Conservation (phyloP, 176 grass and related monocot genomes). For the Pharus latifolius region DNA sequence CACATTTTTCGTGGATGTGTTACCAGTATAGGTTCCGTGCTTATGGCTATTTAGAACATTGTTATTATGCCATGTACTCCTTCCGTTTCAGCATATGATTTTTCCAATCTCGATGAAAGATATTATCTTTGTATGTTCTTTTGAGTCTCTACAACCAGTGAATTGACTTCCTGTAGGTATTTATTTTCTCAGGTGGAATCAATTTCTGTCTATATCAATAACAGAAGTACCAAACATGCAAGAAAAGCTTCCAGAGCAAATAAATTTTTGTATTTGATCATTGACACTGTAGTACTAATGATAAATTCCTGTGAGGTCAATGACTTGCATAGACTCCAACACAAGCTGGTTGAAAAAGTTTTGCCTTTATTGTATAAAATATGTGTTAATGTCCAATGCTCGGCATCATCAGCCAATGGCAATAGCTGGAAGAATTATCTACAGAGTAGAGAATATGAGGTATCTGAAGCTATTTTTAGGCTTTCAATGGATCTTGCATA, state of each 20-base stretch:
- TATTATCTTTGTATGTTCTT: background rate
- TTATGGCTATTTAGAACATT: too few relatives aligned
- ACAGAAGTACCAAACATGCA: background rate
- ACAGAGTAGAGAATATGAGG: constrained; percentile 27
- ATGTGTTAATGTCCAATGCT: constrained; percentile 15
- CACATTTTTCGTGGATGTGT: too few relatives aligned
- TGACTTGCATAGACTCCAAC: constrained; percentile 8
- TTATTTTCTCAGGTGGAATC: constrained; percentile 26
- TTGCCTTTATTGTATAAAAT: constrained; percentile 37
- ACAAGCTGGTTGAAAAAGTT: constrained; percentile 21
- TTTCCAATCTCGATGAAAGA: background rate
- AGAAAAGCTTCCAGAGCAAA: background rate
- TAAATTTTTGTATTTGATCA: constrained; percentile 19
- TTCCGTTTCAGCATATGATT: too few relatives aligned
- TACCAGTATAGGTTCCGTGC: too few relatives aligned
- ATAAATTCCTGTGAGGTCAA: constrained; percentile 40
- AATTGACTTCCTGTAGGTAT: constrained; percentile 21
- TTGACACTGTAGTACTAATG: constrained; percentile 37
- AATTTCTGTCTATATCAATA: background rate
- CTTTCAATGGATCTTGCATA: constrained; percentile 40
- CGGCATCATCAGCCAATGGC: constrained; percentile 1
- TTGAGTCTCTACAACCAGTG: constrained; percentile 1
- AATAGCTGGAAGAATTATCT: constrained; percentile 2
- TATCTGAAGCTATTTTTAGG: constrained; percentile 76
- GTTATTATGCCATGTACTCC: too few relatives aligned